Base-by-base conservation (phyloP, 2,329 filamentous ascomycete genomes). In the Furcasterigmium furcatum region DNA sequence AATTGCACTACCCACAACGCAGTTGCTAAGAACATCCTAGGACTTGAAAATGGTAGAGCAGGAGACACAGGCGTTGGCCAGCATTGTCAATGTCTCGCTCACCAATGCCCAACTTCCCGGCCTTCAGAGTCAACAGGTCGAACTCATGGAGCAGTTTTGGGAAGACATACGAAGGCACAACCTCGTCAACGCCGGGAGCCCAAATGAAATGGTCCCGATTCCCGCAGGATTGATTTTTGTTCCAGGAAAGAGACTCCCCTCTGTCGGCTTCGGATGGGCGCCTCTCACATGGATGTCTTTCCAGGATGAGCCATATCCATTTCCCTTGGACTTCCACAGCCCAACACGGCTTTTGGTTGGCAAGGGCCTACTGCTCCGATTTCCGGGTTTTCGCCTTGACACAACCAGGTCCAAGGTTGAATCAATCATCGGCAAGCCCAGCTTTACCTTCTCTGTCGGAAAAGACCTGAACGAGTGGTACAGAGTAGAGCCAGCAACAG, bases 381-480 rank as follows among this genome's bases (percentile, higher is more conserved):
- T 30, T 30, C 27, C 27, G 10, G 27, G 27, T 12, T 4, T 30
- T 7, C 7, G 27, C n/a, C 27, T 30, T 14, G 27, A 30, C n/a
- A 3, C 27, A 30, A 12, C 27, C 27, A 10, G 7, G 3, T 4
- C 4, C n/a, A 3, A 30, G n/a, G 4, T 30, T 10, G 27, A 4
- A 30, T 12, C 4, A 8, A 30, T 30, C 4, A 3, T 30, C 27
- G n/a, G 27, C 27, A 29, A 13, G 13, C 13, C n/a, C n/a, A 14
- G 4, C 4, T 30, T 30, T 30, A 14, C 10, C 13, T 32, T 42
- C 18, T 30, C 40, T 16, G 19, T 42, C 16, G 25, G 27, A 18
- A 30, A 19, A 32, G 40, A 24, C 16, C 22, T 42, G 8, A 5
- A 29, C 7, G 40, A 42, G n/a, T 42, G 40, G 40, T 42, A 42